Conservation (phyloP, 306 rosid species). For the Heteromeles arbutifolia region DNA sequence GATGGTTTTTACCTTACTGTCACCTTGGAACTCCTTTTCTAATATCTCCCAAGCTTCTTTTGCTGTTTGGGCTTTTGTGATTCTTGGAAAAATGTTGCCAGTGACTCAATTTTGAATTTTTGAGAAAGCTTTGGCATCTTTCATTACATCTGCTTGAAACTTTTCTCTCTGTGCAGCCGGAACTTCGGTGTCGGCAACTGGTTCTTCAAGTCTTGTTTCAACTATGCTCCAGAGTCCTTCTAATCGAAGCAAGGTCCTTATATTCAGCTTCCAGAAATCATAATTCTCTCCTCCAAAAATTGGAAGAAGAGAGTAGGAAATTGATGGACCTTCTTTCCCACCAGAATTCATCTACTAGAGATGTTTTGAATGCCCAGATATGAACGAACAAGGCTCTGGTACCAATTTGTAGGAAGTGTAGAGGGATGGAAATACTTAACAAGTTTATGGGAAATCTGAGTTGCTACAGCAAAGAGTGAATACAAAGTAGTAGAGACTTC, state of each 20-base stretch:
- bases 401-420: not conserved
- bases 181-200: too few relatives aligned
- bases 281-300: not conserved
- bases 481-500: too few relatives aligned
- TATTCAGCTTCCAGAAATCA: not conserved
- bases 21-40: not conserved
- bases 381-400: not conserved
- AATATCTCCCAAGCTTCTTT: conserved; percentile 2
- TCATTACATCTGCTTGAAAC: not conserved
- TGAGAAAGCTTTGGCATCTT: not conserved
- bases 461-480: too few relatives aligned
- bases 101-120: not conserved
- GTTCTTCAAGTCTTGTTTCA: not conserved
- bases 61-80: not conserved
- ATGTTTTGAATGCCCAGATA: not conserved
- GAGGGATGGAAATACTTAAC: too few relatives aligned
- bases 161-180: too few relatives aligned
- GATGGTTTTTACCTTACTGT: not conserved
- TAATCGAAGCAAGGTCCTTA: not conserved
- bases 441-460: too few relatives aligned
- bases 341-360: too few relatives aligned
- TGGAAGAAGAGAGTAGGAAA: not conserved
- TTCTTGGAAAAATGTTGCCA: not conserved
- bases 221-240: not conserved
- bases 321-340: not conserved